phyloP scores from a whole-genome alignment of 169 alveolate genomes.

The Eimeria zaria region DNA sequence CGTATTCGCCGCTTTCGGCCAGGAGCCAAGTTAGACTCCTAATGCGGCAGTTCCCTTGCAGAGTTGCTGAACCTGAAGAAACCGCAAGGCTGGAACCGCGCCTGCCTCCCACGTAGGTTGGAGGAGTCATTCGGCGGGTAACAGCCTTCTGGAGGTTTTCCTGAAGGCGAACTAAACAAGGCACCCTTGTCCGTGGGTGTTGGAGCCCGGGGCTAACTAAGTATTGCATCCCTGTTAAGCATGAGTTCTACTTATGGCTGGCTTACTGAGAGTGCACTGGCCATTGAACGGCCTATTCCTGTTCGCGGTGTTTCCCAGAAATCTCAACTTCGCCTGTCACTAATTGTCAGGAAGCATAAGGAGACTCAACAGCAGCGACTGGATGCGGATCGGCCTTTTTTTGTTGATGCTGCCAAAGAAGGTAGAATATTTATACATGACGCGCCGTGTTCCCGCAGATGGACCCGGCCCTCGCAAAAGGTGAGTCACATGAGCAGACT shows the following conservation, averaged over 20 bases:
- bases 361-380: slow-evolving; percentile 45
- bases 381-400: slow-evolving; percentile 28
- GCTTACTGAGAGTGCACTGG: slow-evolving; percentile 76
- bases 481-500: background rate
- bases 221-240: background rate
- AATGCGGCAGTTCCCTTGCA: background rate
- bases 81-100: background rate
- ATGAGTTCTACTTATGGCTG: slow-evolving; percentile 76
- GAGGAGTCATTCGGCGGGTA: background rate
- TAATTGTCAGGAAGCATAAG: slow-evolving; percentile 41
- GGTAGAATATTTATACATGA: slow-evolving; percentile 66
- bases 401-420: slow-evolving; percentile 55
- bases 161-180: background rate
- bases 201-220: background rate
- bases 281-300: slow-evolving; percentile 69
- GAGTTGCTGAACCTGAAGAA: background rate
- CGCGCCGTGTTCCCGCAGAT: slow-evolving; percentile 66
- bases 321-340: slow-evolving; percentile 45
- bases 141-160: background rate
- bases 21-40: background rate
- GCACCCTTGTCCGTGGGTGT: background rate
- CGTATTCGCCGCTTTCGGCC: background rate
- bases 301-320: slow-evolving; percentile 37
- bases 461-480: slow-evolving; percentile 71
- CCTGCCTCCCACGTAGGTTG: background rate